Evolutionary conservation across 2,329 filamentous ascomycete genomes (phyloP), one percentile per base, ranked within the genome.

Genomic region (Raffaelea deltoideospora): DNA sequence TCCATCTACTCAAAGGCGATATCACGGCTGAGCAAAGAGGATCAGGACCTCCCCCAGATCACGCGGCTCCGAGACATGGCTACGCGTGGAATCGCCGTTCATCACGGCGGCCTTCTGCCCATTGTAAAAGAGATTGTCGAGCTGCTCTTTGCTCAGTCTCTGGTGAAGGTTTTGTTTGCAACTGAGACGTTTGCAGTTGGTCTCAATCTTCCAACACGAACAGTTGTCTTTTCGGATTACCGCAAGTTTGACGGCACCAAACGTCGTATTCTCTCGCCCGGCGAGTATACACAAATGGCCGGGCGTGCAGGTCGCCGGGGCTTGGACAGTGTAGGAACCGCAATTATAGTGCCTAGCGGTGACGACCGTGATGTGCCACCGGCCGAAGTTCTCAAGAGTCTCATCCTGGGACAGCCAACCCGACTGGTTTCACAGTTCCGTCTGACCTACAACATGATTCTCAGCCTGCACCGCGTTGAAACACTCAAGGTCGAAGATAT

Each of bases 101-200:
- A 98, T 51, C 90, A 98, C 52, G 88, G 90, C 44, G 90, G 90
- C 26, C 65, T 98, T 43, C 59, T 98, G 18, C 90, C 90, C 0
- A 98, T 98, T 44, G 86, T 96, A 47, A 98, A 98, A 56, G 90
- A 98, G 55, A 75, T 96, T 19, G 90, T 98, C 1, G 90, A 98
- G 56, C 93, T 98, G 37, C 60, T 98, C 14, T 98, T 98, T 49
- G 88, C 90, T 0, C 86, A 84, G 56, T 92, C 87, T 1, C 63
- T 98, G 38, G 90, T 98, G 40, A 98, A 98, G 58, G 82, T 98
- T 3, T 69, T 98, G 3, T 98, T 98, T 51, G 90, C 90, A 0
- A 98, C 90, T 0, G 90, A 98, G 55, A 98, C 90, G 0, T 98
- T 98, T 56, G 90, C 90, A 26, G 98, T 98, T 87, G 90, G 90